phyloP scores from a whole-genome alignment of 2,329 filamentous ascomycete genomes.

The Talaromyces sp. region DNA sequence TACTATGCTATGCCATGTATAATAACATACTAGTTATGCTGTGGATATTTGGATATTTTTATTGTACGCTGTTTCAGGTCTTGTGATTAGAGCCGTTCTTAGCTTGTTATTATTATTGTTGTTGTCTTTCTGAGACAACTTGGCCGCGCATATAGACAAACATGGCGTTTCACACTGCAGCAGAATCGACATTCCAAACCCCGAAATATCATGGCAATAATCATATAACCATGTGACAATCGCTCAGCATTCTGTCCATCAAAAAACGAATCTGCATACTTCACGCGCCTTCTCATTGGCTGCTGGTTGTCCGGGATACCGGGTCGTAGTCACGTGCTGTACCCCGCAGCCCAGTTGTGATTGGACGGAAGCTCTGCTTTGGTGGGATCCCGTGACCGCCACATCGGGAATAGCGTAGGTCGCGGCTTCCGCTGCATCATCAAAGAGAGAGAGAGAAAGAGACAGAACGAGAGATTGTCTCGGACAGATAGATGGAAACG shows the following conservation, averaged over 20 bases:
- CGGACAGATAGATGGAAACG: neutral
- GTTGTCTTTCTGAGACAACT: neutral
- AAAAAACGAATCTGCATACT: neutral
- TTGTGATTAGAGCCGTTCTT: neutral
- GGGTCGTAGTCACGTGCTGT: neutral
- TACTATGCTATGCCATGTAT: neutral
- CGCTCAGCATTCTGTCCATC: neutral
- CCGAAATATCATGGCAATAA: neutral
- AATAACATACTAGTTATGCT: neutral
- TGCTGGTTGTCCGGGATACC: constrained; percentile 4
- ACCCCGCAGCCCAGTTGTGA: neutral
- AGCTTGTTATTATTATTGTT: neutral
- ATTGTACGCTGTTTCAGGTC: neutral
- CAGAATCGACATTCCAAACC: neutral
- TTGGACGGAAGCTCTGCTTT: neutral
- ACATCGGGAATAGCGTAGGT: neutral
- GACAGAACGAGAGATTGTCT: neutral
- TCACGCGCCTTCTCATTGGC: neutral
- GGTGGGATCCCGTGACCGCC: neutral
- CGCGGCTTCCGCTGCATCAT: neutral
- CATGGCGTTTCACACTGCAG: neutral
- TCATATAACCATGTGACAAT: neutral
- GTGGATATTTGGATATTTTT: neutral
- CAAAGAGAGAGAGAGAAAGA: neutral
- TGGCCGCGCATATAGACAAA: neutral